These are phyloP conservation scores for Proliferodiscus dingleyae DNA, from an alignment of 2,329 filamentous ascomycete species.

Conservation along the genomic window DNA sequence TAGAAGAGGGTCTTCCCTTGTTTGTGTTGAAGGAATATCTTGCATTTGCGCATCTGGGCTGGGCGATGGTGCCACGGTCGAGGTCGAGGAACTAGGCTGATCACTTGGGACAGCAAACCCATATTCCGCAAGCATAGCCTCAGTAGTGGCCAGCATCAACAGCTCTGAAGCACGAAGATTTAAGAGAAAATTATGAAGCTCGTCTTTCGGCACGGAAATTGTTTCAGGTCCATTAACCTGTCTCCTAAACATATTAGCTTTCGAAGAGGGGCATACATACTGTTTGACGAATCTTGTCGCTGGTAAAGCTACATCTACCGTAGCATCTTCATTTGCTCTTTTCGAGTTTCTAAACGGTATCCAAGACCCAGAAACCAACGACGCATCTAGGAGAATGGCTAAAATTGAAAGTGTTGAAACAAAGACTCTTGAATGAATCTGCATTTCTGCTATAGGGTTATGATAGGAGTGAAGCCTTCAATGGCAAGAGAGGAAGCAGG, in stretches of 20 bases:
- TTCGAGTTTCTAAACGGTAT: slow-evolving; percentile 1
- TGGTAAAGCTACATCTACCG: not conserved
- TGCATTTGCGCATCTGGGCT: too few species aligned
- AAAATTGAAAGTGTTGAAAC: too few species aligned
- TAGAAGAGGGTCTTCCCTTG: too few species aligned
- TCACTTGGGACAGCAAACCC: not conserved
- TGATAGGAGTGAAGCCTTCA: slow-evolving; percentile 1
- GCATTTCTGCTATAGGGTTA: too few species aligned
- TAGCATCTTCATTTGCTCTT: not conserved
- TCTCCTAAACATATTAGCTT: slow-evolving; percentile 9
- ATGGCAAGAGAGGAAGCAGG: too few species aligned
- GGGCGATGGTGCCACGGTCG: not conserved
- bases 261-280: slow-evolving; percentile 18
- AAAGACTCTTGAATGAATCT: too few species aligned
- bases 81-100: not conserved
- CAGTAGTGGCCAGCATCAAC: not conserved
- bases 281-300: slow-evolving; percentile 7
- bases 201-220: slow-evolving; percentile 6
- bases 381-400: too few species aligned
- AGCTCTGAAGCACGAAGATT: slow-evolving; percentile 5
- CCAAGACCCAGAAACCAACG: not conserved
- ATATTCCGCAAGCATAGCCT: not conserved
- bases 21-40: too few species aligned
- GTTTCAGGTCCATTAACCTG: slow-evolving; percentile 1
- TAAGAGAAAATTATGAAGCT: slow-evolving; percentile 4